Percentiles rank a stretch among this genome's conserved stretches.
Conservation (phyloP, 176 grass and related monocot genomes). For the bread wheat (Triticum aestivum) region IWGSC_CS_RefSeq_v2.1 NC_057814.1:480556605-480557104, state of each 20-base stretch:
- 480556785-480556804: background rate
- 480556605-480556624: too few relatives aligned
- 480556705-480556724: too few relatives aligned
- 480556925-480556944: conserved; percentile 68
- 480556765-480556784: background rate
- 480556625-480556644: too few relatives aligned
- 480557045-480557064: conserved; percentile 60
- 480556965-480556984: conserved; percentile 51
- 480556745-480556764: too few relatives aligned
- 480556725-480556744: too few relatives aligned
- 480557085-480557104: conserved; percentile 87
- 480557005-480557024: conserved; percentile 39
- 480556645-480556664: too few relatives aligned
- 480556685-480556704: too few relatives aligned
- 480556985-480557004: conserved; percentile 85
- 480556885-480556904: background rate
- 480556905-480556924: background rate
- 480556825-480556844: background rate
- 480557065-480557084: conserved; percentile 82
- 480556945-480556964: conserved; percentile 57
- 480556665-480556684: too few relatives aligned
- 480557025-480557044: conserved; percentile 33
- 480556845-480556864: background rate
- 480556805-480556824: background rate
- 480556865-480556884: conserved; percentile 34